Percentiles rank a stretch among this genome's conserved stretches.
phyloP scores from a whole-genome alignment of 257 asterid genomes.

The Jasminum sambac region DNA sequence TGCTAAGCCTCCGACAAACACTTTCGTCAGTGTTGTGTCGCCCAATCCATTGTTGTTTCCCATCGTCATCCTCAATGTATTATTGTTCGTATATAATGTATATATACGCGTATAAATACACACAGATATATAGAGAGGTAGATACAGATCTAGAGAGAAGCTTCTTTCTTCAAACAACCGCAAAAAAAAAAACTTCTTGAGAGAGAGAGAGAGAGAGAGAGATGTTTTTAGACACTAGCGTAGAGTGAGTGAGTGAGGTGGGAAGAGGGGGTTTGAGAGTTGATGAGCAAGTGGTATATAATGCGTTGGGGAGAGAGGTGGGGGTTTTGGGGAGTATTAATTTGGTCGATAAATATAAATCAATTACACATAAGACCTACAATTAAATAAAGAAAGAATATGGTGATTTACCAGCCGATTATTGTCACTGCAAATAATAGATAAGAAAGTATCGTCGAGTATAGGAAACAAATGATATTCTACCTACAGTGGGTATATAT shows the following conservation, averaged over 20 bases:
- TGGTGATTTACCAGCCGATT: too few relatives aligned
- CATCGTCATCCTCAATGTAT: constrained; percentile 18
- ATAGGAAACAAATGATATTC: too few relatives aligned
- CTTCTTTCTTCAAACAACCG: background rate
- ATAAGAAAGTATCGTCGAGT: too few relatives aligned
- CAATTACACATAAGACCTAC: too few relatives aligned
- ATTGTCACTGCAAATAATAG: too few relatives aligned
- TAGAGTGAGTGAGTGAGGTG: background rate
- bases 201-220: background rate
- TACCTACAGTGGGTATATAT: too few relatives aligned
- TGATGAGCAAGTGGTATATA: constrained; percentile 25
- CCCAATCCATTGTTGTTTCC: constrained; percentile 35
- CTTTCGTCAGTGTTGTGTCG: constrained; percentile 76
- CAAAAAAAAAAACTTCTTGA: background rate
- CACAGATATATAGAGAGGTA: background rate
- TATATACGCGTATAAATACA: too few relatives aligned
- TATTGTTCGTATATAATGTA: background rate
- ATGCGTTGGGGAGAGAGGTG: background rate
- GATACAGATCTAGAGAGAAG: constrained; percentile 4
- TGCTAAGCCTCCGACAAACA: constrained; percentile 92
- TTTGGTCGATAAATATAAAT: too few relatives aligned
- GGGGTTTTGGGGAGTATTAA: background rate
- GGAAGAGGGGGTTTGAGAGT: constrained; percentile 17
- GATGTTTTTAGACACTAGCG: too few relatives aligned
- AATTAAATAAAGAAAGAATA: too few relatives aligned